Percentiles rank a stretch among this genome's conserved stretches.
Conservation (phyloP, 176 grass and related monocot species). For the bread wheat (Triticum aestivum) region IWGSC_CS_RefSeq_v2.1 NC_057802.1:17290890-17291389, state of each 20-base stretch:
- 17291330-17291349: conserved; percentile 22
- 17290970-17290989: conserved; percentile 18
- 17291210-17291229: neutral
- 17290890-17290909: no score
- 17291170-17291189: no score
- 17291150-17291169: no score
- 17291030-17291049: conserved; percentile 48
- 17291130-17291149: no score
- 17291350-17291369: neutral
- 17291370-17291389: neutral
- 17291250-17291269: neutral
- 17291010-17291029: conserved; percentile 32
- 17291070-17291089: neutral
- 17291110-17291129: neutral
- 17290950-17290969: conserved; percentile 13
- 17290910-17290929: conserved; percentile 33
- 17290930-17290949: conserved; percentile 37
- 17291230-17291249: neutral
- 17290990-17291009: conserved; percentile 14
- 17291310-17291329: conserved; percentile 23
- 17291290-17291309: conserved; percentile 16
- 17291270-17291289: conserved; percentile 22
- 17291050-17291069: conserved; percentile 23
- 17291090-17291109: neutral
- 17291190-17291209: neutral